Evolutionary conservation across 2,329 filamentous ascomycete species (phyloP).

Genomic region (Aureobasidium vineae): DNA sequence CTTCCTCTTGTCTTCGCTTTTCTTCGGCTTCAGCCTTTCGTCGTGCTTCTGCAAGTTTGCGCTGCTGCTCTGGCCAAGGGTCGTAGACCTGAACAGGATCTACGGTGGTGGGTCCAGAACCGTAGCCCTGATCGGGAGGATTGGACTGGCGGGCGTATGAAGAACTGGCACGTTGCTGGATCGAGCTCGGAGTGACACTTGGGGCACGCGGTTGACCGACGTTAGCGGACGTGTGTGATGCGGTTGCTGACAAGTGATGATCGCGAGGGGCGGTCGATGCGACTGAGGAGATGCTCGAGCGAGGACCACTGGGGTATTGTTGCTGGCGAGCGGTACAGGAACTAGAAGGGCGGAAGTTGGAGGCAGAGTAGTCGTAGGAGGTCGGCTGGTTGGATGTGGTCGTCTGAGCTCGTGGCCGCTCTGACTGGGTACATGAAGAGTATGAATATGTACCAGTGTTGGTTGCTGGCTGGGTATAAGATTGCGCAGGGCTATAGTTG

Average conservation of each 20-base stretch:
- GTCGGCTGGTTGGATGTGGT: slow-evolving; percentile 10
- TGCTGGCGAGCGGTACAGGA: slow-evolving; percentile 19
- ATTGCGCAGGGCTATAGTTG: slow-evolving; percentile 12
- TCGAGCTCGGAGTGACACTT: slow-evolving; percentile 27
- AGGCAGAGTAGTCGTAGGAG: slow-evolving; percentile 1
- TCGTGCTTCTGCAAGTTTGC: slow-evolving; percentile 40
- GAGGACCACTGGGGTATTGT: neutral
- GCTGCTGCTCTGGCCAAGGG: slow-evolving; percentile 51
- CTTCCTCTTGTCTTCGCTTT: slow-evolving; percentile 35
- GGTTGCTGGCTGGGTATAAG: slow-evolving; percentile 13
- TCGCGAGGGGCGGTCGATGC: slow-evolving; percentile 7
- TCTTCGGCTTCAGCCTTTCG: slow-evolving; percentile 41
- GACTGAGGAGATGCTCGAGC: slow-evolving; percentile 5
- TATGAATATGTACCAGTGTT: slow-evolving; percentile 17
- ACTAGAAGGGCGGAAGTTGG: slow-evolving; percentile 17
- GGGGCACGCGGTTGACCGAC: slow-evolving; percentile 26
- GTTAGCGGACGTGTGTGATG: slow-evolving; percentile 2
- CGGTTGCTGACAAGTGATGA: neutral
- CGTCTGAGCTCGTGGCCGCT: slow-evolving; percentile 19
- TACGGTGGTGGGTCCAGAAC: slow-evolving; percentile 46
- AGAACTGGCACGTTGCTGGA: slow-evolving; percentile 28
- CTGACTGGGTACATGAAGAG: slow-evolving; percentile 13
- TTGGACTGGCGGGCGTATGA: slow-evolving; percentile 29
- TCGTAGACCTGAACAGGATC: slow-evolving; percentile 57
- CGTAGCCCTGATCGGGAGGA: slow-evolving; percentile 30